Percentiles rank a stretch among this genome's conserved stretches.
phyloP scores from a whole-genome alignment of 1,284 basidiomycete genomes.

The Fomitopsis pinicola region DNA sequence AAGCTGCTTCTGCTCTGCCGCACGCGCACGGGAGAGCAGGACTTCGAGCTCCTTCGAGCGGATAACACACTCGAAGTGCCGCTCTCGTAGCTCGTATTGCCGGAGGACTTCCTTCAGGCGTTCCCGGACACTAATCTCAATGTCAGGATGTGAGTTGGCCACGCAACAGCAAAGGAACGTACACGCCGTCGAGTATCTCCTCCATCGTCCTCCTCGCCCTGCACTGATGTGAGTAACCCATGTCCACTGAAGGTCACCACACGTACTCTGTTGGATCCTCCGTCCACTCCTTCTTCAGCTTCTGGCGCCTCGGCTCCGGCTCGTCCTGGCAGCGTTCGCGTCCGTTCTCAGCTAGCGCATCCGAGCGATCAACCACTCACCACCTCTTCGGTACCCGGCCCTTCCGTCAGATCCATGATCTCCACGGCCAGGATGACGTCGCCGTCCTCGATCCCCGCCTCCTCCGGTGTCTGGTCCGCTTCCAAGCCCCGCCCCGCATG shows the following conservation, averaged over 20 bases:
- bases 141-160: neutral
- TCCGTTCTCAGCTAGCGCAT: neutral
- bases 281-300: conserved; percentile 73
- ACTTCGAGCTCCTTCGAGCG: conserved; percentile 86
- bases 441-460: conserved; percentile 76
- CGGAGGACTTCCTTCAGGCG: conserved; percentile 78
- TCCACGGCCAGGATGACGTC: conserved; percentile 84
- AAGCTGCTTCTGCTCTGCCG: conserved; percentile 77
- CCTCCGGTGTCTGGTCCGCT: conserved; percentile 77
- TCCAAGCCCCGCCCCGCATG: conserved; percentile 72
- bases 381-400: conserved; percentile 53
- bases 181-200: conserved; percentile 80
- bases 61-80: conserved; percentile 84
- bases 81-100: conserved; percentile 81
- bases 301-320: conserved; percentile 56
- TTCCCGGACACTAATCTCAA: conserved; percentile 58
- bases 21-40: conserved; percentile 73
- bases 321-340: conserved; percentile 46
- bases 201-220: conserved; percentile 72
- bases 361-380: conserved; percentile 35
- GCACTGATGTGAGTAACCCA: neutral
- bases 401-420: conserved; percentile 79
- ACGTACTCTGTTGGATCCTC: conserved; percentile 68
- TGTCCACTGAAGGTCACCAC: neutral
- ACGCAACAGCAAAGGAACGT: conserved; percentile 22